Evolutionary conservation across 768 basidiomycete genomes (phyloP), one percentile per base, ranked within the genome.

Genomic region (Gloeostereum incarnatum): DNA sequence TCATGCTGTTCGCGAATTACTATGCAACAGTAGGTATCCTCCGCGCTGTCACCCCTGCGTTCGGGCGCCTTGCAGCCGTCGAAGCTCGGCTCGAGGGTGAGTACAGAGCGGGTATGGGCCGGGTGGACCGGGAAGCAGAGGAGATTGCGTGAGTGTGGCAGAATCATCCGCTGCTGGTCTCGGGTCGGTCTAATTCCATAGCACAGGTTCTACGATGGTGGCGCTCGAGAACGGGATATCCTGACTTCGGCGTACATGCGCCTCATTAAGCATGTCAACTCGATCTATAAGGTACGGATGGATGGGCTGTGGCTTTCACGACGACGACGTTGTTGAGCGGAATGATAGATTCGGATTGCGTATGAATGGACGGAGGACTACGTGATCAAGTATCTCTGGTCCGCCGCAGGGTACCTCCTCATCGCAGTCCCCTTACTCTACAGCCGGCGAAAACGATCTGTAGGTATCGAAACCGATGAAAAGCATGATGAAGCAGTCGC

Each of bases 291-390:
- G 71, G 84, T 78, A 40, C 17, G 62, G 40, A 37, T 17, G 27
- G 2, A n/a, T n/a, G n/a, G n/a, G n/a, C n/a, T n/a, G n/a, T n/a
- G n/a, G n/a, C n/a, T n/a, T n/a, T n/a, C n/a, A n/a, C n/a, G 6
- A 5, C 18, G 30, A 20, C 25, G 33, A 21, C 35, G 16, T 38
- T 22, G 13, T 34, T 26, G 38, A 19, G 24, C 19, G 24, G 4
- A 11, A 31, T 4, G 25, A 20, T 43, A 88, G 84, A 87, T 90
- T 37, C 81, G 90, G 11, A 88, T 93, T 33, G 83, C 83, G 2
- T 93, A 89, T 51, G 88, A 80, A 61, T 96, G 87, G 92, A 96
- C 88, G 0, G 93, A 96, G 53, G 93, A 96, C 62, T 92, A 89
- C 48, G 84, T 96, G 14, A 91, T 96, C 68, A 96, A 96, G 57